Base-by-base conservation (phyloP, 768 basidiomycete species). In the Calocera viscosa region DNA sequence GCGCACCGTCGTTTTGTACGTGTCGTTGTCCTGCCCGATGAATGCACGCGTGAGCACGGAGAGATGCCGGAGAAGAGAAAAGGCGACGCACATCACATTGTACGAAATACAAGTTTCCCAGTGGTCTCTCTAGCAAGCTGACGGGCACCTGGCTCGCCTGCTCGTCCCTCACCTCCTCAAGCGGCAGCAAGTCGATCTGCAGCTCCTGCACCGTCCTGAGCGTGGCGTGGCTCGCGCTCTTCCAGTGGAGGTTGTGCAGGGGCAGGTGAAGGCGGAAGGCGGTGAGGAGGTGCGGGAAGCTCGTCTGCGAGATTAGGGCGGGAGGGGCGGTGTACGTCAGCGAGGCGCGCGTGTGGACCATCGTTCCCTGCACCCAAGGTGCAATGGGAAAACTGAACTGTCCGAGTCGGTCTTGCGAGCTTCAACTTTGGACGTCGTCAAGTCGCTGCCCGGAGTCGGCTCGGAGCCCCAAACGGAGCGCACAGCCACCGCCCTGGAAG, bases 241-340 rank as follows among this genome's bases (percentile, higher is more conserved):
- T 94, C 94, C 96, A 97, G 76, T 97, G 91, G 30, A 98, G 83
- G 76, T 88, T 94, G 64, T 88, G 85, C 65, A 99, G 79, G 0
- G 96, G 96, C 2, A 81, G 74, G 49, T 79, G 78, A 5, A 28
- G 53, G 11, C 53, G 24, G 30, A 60, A 30, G 14, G 53, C 53
- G 30, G 53, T 60, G 53, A 60, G 53, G 53, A 60, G 53, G 14
- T 28, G 53, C 14, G 53, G 53, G 30, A 28, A 60, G 2, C 5
- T 2, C 22, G 24, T 2, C 14, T 60, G 53, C 10, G 53, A 60
- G 24, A 26, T 5, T 11, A 60, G 30, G 30, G 30, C 24, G 22
- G 26, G 53, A 7, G 30, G 53, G 11, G 53, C 53, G 53, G 53
- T 60, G 30, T 60, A 60, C 10, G 53, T 60, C 7, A 60, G 11